Base-by-base conservation (phyloP, 352 stramenopile species). In the Phytophthora rubi region DNA sequence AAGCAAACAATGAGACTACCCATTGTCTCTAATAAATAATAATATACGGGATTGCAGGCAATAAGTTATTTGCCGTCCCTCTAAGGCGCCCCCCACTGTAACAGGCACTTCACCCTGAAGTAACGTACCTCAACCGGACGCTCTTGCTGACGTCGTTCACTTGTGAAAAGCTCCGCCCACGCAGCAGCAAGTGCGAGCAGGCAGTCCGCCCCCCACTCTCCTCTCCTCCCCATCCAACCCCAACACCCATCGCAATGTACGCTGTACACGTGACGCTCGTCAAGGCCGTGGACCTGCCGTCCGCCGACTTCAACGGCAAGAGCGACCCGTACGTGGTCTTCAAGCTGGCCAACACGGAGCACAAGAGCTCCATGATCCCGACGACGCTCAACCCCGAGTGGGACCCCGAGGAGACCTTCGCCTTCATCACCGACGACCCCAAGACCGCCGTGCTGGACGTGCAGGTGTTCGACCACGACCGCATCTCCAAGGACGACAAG, bases 251-350 rank as follows among this genome's bases (percentile, higher is more conserved):
- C 42, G 15, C 62, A 71, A 87, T 90, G 76, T 81, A 83, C 68
- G 70, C 81, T 23, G 83, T 94, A 13, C 70, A 91, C 73, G 83
- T 94, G 68, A 92, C 76, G 55, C 83, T 94, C 52, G 60, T 83
- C 57, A 91, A 90, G 62, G 85, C 82, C 15, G 79, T 79, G 52
- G 85, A 93, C 65, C 72, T 95, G 32, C 74, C 88, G 10, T 74
- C 83, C 12, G 86, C 85, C 68, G 88, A 95, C 81, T 89, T 87
- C 39, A 91, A 90, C 68, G 86, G 88, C 74, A 95, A 95, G 78
- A 93, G 83, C 62, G 88, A 95, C 69, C 88, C 88, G 61, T 94
- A 95, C 68, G 77, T 94, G 44, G 74, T 86, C 26, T 91, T 95
- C 69, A 88, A 90, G 51, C 63, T 94, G 32, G 80, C 82, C 59